Conservation (phyloP, 2,329 filamentous ascomycete species). For the Cytospora paraplurivora region DNA sequence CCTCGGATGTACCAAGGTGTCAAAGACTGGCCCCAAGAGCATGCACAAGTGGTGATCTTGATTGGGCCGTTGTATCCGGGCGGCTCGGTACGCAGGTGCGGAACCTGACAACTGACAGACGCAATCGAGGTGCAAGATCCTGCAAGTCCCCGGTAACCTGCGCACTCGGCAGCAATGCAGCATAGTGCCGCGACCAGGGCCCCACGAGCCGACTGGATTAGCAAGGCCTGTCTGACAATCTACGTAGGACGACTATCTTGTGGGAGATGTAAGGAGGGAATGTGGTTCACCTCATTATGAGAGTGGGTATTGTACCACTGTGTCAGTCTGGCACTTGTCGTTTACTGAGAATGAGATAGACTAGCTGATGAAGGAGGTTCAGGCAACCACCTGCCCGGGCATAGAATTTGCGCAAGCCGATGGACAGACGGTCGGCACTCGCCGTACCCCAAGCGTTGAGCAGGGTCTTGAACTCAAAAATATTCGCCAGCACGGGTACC, state of each 20-base stretch:
- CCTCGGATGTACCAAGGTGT: background rate
- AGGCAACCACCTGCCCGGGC: background rate
- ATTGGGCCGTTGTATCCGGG: slow-evolving; percentile 9
- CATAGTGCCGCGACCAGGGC: slow-evolving; percentile 1
- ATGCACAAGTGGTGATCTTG: slow-evolving; percentile 1
- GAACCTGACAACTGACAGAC: slow-evolving; percentile 25
- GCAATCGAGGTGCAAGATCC: slow-evolving; percentile 25
- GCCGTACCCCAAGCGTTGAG: background rate
- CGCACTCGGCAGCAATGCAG: background rate
- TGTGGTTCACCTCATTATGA: background rate
- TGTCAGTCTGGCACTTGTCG: slow-evolving; percentile 5
- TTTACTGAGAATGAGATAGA: too few species aligned
- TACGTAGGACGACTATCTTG: slow-evolving; percentile 9
- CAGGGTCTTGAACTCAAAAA: background rate
- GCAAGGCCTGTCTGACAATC: slow-evolving; percentile 15
- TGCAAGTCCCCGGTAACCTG: slow-evolving; percentile 23
- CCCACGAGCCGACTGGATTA: background rate
- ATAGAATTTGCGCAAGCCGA: too few species aligned
- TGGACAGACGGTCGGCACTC: background rate
- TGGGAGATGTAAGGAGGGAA: slow-evolving; percentile 2
- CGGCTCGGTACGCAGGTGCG: slow-evolving; percentile 16
- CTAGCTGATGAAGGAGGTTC: background rate
- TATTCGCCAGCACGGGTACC: background rate
- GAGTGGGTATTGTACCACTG: slow-evolving; percentile 2
- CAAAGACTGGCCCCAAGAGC: background rate